Evolutionary conservation across 2,329 filamentous ascomycete species (phyloP).

Genomic region (Cordyceps pruinosa): DNA sequence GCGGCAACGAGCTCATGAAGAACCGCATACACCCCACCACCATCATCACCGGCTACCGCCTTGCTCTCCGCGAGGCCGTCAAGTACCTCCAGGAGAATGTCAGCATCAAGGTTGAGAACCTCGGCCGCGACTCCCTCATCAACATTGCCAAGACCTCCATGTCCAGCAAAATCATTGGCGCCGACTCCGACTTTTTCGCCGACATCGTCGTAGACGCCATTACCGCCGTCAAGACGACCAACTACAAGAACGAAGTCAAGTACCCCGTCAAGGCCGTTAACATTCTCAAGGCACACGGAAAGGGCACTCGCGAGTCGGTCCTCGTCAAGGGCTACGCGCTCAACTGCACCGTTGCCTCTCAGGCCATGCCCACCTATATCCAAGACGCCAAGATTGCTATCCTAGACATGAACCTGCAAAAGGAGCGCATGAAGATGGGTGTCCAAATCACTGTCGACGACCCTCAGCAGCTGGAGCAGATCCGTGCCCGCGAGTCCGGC

Average conservation of each 20-base stretch:
- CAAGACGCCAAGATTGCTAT: slow-evolving; percentile 94
- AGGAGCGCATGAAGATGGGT: slow-evolving; percentile 98
- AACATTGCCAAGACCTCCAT: slow-evolving; percentile 98
- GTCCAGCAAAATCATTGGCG: slow-evolving; percentile 97
- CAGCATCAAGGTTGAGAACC: slow-evolving; percentile 86
- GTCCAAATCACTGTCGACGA: slow-evolving; percentile 98
- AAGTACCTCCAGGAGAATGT: slow-evolving; percentile 99
- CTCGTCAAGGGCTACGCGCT: slow-evolving; percentile 94
- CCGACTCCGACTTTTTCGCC: slow-evolving; percentile 93
- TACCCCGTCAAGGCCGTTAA: slow-evolving; percentile 99
- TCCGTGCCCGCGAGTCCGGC: slow-evolving; percentile 82
- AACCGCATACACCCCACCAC: slow-evolving; percentile 99
- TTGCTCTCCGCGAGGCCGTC: slow-evolving; percentile 90
- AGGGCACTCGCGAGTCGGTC: slow-evolving; percentile 80
- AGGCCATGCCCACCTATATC: slow-evolving; percentile 93
- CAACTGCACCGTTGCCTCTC: slow-evolving; percentile 97
- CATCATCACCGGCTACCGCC: slow-evolving; percentile 95
- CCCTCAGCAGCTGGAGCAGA: slow-evolving; percentile 94
- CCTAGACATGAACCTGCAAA: slow-evolving; percentile 96
- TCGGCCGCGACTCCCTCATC: slow-evolving; percentile 83
- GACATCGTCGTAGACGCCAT: slow-evolving; percentile 97
- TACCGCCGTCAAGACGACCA: slow-evolving; percentile 86
- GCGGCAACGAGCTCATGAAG: slow-evolving; percentile 97
- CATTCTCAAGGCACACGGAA: slow-evolving; percentile 95
- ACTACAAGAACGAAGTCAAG: slow-evolving; percentile 84